phyloP scores from a whole-genome alignment of 2,329 filamentous ascomycete species.

The Calonectria hawksworthii region DNA sequence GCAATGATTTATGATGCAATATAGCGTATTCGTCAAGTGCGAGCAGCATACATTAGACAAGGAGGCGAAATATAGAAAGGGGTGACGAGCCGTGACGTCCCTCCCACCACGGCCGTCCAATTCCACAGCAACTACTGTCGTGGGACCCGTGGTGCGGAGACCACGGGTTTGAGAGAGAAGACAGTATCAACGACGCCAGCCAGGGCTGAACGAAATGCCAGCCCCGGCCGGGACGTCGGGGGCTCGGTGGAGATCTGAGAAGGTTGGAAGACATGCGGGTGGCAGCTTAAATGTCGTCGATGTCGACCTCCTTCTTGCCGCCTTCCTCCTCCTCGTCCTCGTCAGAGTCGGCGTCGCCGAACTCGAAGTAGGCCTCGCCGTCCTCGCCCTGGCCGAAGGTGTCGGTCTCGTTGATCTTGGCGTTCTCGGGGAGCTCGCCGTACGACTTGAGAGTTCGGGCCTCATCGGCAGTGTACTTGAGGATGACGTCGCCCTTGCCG shows the following conservation, averaged over 20 bases:
- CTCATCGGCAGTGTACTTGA: slow-evolving; percentile 97
- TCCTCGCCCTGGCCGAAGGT: slow-evolving; percentile 92
- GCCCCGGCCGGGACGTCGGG: slow-evolving; percentile 36
- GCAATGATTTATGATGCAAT: slow-evolving; percentile 38
- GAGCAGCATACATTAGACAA: slow-evolving; percentile 35
- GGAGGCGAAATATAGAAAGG: slow-evolving; percentile 39
- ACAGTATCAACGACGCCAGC: slow-evolving; percentile 63
- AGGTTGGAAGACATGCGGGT: slow-evolving; percentile 6
- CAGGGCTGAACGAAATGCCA: slow-evolving; percentile 7
- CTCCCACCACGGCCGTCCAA: slow-evolving; percentile 68
- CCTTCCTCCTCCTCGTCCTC: slow-evolving; percentile 69
- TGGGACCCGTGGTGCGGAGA: slow-evolving; percentile 49
- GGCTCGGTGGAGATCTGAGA: slow-evolving; percentile 39
- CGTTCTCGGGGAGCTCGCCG: slow-evolving; percentile 95
- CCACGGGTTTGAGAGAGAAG: slow-evolving; percentile 72
- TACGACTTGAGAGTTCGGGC: slow-evolving; percentile 96
- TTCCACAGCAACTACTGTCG: slow-evolving; percentile 63
- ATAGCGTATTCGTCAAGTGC: slow-evolving; percentile 44
- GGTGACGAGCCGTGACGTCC: slow-evolving; percentile 68
- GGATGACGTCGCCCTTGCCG: slow-evolving; percentile 95
- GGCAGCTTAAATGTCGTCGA: slow-evolving; percentile 87
- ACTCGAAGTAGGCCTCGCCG: slow-evolving; percentile 98
- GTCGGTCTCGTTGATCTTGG: slow-evolving; percentile 99
- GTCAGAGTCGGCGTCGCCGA: slow-evolving; percentile 88
- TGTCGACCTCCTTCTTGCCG: slow-evolving; percentile 85